Evolutionary conservation across 2,329 filamentous ascomycete species (phyloP).

Genomic region (Pezicula rhizophila): DNA sequence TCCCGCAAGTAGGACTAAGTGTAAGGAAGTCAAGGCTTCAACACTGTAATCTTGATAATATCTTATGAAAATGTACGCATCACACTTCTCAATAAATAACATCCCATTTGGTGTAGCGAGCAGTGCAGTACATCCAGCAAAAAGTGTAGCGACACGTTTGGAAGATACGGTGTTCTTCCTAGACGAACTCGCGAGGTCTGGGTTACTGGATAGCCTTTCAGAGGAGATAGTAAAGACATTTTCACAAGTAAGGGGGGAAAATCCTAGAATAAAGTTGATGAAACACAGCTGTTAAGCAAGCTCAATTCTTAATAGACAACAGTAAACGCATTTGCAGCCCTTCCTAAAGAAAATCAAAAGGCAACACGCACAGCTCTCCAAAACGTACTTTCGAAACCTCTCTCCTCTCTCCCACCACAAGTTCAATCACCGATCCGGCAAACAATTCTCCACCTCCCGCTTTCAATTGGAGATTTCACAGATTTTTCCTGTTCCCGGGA

Average conservation of each 20-base stretch:
- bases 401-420: slow-evolving; percentile 18
- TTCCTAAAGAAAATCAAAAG: slow-evolving; percentile 32
- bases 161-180: slow-evolving; percentile 47
- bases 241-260: slow-evolving; percentile 1
- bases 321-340: slow-evolving; percentile 44
- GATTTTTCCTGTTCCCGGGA: slow-evolving; percentile 51
- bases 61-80: slow-evolving; percentile 9
- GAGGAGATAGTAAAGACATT: slow-evolving; percentile 3
- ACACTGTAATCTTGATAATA: neutral
- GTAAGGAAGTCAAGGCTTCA: no score
- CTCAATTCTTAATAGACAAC: slow-evolving; percentile 26
- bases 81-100: slow-evolving; percentile 45
- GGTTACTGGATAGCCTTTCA: slow-evolving; percentile 18
- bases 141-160: slow-evolving; percentile 44
- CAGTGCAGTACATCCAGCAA: slow-evolving; percentile 28
- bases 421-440: slow-evolving; percentile 29
- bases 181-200: slow-evolving; percentile 31
- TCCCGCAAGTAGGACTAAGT: no score
- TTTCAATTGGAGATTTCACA: slow-evolving; percentile 48
- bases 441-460: slow-evolving; percentile 46
- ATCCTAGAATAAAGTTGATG: neutral
- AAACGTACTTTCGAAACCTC: slow-evolving; percentile 22
- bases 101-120: slow-evolving; percentile 49
- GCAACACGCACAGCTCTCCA: slow-evolving; percentile 37
- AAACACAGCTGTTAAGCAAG: slow-evolving; percentile 9